Evolutionary conservation across 768 basidiomycete species (phyloP).

Genomic region (Leccinum truebloodii): DNA sequence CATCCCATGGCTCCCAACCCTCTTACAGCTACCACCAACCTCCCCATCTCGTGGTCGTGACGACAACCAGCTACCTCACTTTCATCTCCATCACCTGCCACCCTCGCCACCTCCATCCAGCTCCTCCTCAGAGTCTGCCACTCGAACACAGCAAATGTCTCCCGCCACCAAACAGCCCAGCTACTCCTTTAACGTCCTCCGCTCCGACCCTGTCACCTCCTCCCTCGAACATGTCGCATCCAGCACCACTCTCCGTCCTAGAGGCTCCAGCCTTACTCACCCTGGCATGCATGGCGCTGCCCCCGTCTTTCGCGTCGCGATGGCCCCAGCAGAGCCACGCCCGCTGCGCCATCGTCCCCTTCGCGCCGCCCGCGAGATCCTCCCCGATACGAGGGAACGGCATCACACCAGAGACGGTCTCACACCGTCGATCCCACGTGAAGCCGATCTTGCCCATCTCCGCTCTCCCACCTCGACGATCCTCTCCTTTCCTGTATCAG

Average conservation of each 20-base stretch:
- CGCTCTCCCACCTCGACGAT: constrained; percentile 35
- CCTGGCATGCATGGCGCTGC: constrained; percentile 36
- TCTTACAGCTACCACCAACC: constrained; percentile 4
- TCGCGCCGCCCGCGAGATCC: constrained; percentile 25
- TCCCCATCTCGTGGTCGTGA: neutral
- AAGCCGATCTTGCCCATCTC: constrained; percentile 31
- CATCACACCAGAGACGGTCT: constrained; percentile 25
- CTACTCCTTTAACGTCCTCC: constrained; percentile 47
- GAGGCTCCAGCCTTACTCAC: constrained; percentile 20
- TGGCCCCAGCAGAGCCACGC: constrained; percentile 24
- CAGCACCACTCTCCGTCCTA: constrained; percentile 40
- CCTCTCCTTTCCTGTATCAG: constrained; percentile 36
- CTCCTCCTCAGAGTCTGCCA: constrained; percentile 31
- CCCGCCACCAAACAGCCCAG: constrained; percentile 15
- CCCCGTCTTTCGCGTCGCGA: constrained; percentile 41
- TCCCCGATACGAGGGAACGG: constrained; percentile 27
- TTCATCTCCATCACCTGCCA: constrained; percentile 12
- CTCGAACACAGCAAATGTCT: constrained; percentile 18
- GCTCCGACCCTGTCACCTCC: constrained; percentile 41
- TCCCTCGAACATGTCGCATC: constrained; percentile 48
- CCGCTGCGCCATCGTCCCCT: constrained; percentile 20
- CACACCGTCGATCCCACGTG: constrained; percentile 32
- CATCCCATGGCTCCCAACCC: neutral
- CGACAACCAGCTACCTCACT: neutral
- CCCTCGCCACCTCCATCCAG: constrained; percentile 30